Base-by-base conservation (phyloP, 768 basidiomycete species). In the Tephrocybe rancida region DNA sequence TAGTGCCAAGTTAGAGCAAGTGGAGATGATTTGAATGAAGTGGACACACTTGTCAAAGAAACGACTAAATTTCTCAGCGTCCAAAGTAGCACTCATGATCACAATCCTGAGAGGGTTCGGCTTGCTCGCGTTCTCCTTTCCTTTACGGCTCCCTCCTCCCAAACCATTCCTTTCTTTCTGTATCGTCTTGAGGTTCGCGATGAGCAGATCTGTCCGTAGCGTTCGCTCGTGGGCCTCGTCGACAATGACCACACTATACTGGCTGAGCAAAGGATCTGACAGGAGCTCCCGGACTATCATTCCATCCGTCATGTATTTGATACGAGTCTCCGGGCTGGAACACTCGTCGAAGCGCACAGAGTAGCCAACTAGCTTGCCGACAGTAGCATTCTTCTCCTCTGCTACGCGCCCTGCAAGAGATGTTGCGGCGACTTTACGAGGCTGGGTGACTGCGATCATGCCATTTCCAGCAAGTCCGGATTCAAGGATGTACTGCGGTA, bases 181-280 rank as follows among this genome's bases (percentile, higher is more conserved):
- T 54, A 98, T 94, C 22, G 74, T 79, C 73, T 97, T 98, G 45
- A 99, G 77, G 55, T 86, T 92, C 1, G 95, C 87, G 35, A 98
- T 81, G n/a, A 98, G 77, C 47, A 99, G 76, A 69, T 99, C 97
- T 5, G 97, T 99, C 35, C 95, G 83, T 25, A 99, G 73, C 0
- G 94, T 96, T 52, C 97, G 83, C 67, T 99, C 97, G 70, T 99
- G 97, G 0, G 97, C 97, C 68, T 99, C 97, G 62, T 99, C 97
- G 38, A 99, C 86, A 52, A 98, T 79, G 48, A 99, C 78, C 26
- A 95, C 84, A 64, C 90, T 89, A 71, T 98, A 99, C 53, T 79
- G 79, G 48, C 84, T 85, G 42, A 98, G 76, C 27, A 88, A 67
- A 14, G 84, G 77, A 65, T 95, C 93, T 38, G 82, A 83, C 56